Percentiles rank a stretch among this genome's conserved stretches.
Conservation (phyloP, 75 land plant species). For the Pinus taeda region DNA sequence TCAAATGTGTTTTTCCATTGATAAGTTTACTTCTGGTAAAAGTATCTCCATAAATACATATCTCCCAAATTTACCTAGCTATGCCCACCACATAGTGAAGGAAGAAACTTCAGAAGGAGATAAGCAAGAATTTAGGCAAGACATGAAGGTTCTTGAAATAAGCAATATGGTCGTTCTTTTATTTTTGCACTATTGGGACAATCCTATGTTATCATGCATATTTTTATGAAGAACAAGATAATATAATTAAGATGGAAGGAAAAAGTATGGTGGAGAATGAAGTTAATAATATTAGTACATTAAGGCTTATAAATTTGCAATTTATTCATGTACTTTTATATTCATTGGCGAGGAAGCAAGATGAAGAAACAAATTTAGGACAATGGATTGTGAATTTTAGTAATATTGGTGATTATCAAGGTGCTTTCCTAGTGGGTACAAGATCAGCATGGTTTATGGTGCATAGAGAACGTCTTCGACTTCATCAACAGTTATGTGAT, state of each 20-base stretch:
- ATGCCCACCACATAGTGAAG: slow-evolving; percentile 11
- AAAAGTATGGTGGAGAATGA: slow-evolving; percentile 13
- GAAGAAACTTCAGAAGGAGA: no score
- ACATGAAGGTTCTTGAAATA: slow-evolving; percentile 71
- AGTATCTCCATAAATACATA: slow-evolving; percentile 54
- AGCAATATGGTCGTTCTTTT: slow-evolving; percentile 77
- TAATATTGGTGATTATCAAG: slow-evolving; percentile 86
- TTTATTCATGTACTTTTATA: slow-evolving; percentile 67
- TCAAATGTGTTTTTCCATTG: slow-evolving; percentile 72
- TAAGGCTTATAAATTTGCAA: slow-evolving; percentile 82
- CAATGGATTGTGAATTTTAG: slow-evolving; percentile 61
- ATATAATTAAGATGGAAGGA: slow-evolving; percentile 36
- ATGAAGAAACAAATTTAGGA: slow-evolving; percentile 16
- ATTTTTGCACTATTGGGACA: slow-evolving; percentile 82
- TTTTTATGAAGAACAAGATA: slow-evolving; percentile 68
- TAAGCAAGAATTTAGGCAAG: slow-evolving; percentile 34
- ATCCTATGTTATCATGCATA: slow-evolving; percentile 91
- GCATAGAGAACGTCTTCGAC: slow-evolving; percentile 81
- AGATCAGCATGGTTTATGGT: slow-evolving; percentile 93
- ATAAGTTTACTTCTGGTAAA: slow-evolving; percentile 76
- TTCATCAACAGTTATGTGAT: slow-evolving; percentile 99
- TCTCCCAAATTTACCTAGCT: slow-evolving; percentile 17
- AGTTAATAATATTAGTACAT: slow-evolving; percentile 27
- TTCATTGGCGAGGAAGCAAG: slow-evolving; percentile 57
- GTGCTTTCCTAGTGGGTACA: slow-evolving; percentile 80